These are phyloP conservation scores for Pontederia crassipes DNA, from an alignment of 176 grass and related monocot species.

Conservation along the genomic window DNA sequence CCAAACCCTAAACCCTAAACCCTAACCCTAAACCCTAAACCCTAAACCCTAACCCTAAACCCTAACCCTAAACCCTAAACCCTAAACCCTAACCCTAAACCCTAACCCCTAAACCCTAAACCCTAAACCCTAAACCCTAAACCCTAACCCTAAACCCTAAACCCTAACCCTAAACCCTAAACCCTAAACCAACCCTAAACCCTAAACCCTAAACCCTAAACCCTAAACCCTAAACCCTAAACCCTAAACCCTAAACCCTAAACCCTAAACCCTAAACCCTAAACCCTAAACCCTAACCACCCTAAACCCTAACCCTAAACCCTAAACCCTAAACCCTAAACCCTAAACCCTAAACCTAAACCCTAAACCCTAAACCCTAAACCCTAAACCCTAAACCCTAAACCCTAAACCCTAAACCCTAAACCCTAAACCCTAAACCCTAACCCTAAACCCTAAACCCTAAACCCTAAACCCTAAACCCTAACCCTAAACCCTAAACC, in stretches of 20 bases:
- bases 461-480: constrained; percentile 7
- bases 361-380: constrained; percentile 26
- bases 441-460: constrained; percentile 7
- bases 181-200: too few relatives aligned
- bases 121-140: neutral
- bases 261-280: constrained; percentile 20
- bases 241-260: constrained; percentile 29
- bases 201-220: constrained; percentile 4
- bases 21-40: constrained; percentile 13
- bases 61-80: constrained; percentile 17
- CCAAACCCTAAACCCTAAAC: constrained; percentile 17
- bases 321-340: constrained; percentile 11
- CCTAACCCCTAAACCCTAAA: neutral
- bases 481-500: constrained; percentile 16
- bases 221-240: constrained; percentile 15
- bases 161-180: constrained; percentile 1
- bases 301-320: too few relatives aligned
- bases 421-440: constrained; percentile 5
- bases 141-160: constrained; percentile 7
- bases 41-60: constrained; percentile 11
- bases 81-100: constrained; percentile 16
- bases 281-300: too few relatives aligned
- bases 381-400: constrained; percentile 22
- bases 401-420: constrained; percentile 17
- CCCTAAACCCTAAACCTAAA: constrained; percentile 21